Base-by-base conservation (phyloP, 2,329 filamentous ascomycete genomes). In the Verticillium isaacii region DNA sequence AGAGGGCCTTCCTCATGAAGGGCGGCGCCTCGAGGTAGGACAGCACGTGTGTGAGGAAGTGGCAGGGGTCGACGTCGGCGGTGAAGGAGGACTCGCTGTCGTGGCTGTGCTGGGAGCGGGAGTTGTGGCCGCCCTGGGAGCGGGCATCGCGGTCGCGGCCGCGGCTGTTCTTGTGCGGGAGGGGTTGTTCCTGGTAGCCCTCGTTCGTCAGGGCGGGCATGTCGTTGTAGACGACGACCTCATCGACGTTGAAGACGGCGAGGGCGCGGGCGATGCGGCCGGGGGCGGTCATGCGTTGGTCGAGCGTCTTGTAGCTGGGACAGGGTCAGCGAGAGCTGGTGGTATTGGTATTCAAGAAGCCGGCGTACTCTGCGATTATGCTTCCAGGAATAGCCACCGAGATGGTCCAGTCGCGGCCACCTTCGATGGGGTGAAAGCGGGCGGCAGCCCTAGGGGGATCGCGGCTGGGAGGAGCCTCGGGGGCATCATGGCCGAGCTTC, bases 11-110 rank as follows among this genome's bases (percentile, higher is more conserved):
- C 68, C 91, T 87, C 75, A 96, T 87, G 74, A 95, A 89, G 1
- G 92, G 91, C 34, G 92, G 92, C 5, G 90, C 90, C 74, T 96
- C 92, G 63, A 96, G 85, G 75, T 93, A 96, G 63, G 85, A 88
- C 8, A 96, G 80, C 7, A 96, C 77, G 70, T 95, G 92, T 58
- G 86, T 83, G 25, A 96, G 81, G 75, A 94, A 96, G 76, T 93
- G 89, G 62, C 87, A 87, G 1, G 91, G 91, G 69, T 95, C 89
- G 15, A 85, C 80, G 70, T 88, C 90, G 65, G 88, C 90, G 1
- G 89, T 92, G 76, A 54, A 23, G 29, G 58, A 59, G n/a, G 58
- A 54, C 25, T 52, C 29, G 54, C 25, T 32, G 54, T 56, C 54
- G 54, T 56, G 19, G 5, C 7, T 56, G 54, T 56, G 25, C 14